Percentiles rank a stretch among this genome's conserved stretches.
phyloP scores from a whole-genome alignment of 805 yeast genomes.

The Ogataea corticis region DNA sequence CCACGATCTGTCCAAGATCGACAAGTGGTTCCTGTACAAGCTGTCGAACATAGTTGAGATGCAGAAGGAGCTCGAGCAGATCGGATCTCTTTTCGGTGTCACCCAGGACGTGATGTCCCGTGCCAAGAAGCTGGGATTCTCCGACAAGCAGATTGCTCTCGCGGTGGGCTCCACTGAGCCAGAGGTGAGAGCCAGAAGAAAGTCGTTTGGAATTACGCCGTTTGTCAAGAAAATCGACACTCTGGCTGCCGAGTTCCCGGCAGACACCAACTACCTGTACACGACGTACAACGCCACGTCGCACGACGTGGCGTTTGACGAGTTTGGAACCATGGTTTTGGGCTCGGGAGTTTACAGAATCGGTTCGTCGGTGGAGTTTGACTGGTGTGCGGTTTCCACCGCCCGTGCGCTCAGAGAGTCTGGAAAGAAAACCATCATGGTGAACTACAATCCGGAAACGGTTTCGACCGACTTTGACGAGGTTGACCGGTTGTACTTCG shows the following conservation, averaged over 20 bases:
- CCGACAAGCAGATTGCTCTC: constrained; percentile 87
- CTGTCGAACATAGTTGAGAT: constrained; percentile 88
- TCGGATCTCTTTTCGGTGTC: constrained; percentile 57
- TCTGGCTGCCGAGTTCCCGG: constrained; percentile 98
- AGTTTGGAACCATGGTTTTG: constrained; percentile 88
- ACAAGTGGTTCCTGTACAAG: constrained; percentile 93
- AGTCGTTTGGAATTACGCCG: constrained; percentile 77
- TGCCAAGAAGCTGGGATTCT: constrained; percentile 93
- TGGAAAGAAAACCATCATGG: constrained; percentile 91
- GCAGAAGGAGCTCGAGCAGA: constrained; percentile 75
- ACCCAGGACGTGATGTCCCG: constrained; percentile 68
- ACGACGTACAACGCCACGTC: constrained; percentile 92
- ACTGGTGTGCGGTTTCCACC: constrained; percentile 98
- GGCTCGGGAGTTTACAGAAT: constrained; percentile 99
- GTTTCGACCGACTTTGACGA: constrained; percentile 98
- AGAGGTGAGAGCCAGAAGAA: constrained; percentile 81
- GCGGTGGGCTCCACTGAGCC: constrained; percentile 74
- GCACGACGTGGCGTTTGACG: constrained; percentile 82
- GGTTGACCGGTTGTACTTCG: constrained; percentile 95
- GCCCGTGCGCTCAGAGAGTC: constrained; percentile 88
- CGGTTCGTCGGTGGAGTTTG: constrained; percentile 98
- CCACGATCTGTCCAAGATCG: constrained; percentile 89
- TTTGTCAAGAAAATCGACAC: constrained; percentile 97
- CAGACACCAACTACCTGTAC: constrained; percentile 91
- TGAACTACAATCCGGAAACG: constrained; percentile 97